Evolutionary conservation across 129 eudicot genomes (phyloP), one percentile per base, ranked within the genome.

Genomic region (Flaveria sonorensis): DNA sequence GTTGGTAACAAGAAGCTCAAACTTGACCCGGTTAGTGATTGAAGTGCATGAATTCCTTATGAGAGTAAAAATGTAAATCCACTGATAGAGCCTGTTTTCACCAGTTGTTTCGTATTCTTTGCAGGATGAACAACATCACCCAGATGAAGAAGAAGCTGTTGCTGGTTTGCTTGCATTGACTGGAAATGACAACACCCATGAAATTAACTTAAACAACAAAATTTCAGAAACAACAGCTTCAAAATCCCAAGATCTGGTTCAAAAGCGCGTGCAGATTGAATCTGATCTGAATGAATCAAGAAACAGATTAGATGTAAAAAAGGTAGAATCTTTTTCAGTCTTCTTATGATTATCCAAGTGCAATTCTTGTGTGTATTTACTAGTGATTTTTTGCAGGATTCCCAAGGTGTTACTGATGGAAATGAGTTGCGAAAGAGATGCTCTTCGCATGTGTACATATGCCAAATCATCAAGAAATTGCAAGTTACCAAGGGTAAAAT

Each of bases 61-160:
- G 47, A 61, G 46, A 48, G 61, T 74, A 16, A 46, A 30, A 43
- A n/a, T 52, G 56, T 74, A 45, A 23, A 19, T 39, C 40, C 19
- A 72, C 50, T 18, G 32, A 72, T 15, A 52, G 12, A 51, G 18
- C 39, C 39, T 32, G 39, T 32, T 9, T 36, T 56, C 52, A 14
- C 24, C 26, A 45, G 46, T 45, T 7, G 6, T 13, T 71, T 46
- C 4, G 19, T 30, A 30, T 48, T 32, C 43, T 15, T 56, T 56
- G 26, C 68, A 78, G 90, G 82, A 78, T 59, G 76, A 78, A 45
- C 80, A 75, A 55, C 74, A 43, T 36, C 81, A 61, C 15, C 51
- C 66, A 87, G 91, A 80, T 43, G 96, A 90, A 85, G 85, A 86
- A 83, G 96, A 86, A 84, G 93, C 85, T 28, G 82, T 75, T 40